Conservation (phyloP, 2,329 filamentous ascomycete species). For the Byssochlamys sp. region DNA sequence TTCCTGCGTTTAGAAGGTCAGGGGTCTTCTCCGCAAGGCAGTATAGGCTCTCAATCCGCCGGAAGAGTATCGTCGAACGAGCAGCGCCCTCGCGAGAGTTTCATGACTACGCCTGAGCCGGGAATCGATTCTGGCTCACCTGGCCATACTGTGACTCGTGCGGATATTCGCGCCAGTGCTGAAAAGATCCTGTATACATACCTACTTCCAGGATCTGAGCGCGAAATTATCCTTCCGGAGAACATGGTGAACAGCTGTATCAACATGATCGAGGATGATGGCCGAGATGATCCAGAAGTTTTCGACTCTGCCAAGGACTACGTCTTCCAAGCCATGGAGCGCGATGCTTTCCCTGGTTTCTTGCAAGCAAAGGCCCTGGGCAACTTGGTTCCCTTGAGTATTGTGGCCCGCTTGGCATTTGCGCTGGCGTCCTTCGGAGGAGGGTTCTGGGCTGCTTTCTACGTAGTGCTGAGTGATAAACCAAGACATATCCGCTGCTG, state of each 20-base stretch:
- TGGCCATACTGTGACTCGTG: slow-evolving; percentile 70
- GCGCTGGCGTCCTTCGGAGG: slow-evolving; percentile 80
- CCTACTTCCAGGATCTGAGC: slow-evolving; percentile 83
- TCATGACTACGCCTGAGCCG: slow-evolving; percentile 52
- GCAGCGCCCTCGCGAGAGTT: slow-evolving; percentile 45
- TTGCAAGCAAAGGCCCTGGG: slow-evolving; percentile 88
- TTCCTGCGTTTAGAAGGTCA: slow-evolving; percentile 60
- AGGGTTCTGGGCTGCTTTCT: slow-evolving; percentile 86
- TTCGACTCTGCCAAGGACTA: slow-evolving; percentile 98
- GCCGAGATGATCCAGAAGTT: slow-evolving; percentile 89
- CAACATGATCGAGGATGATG: slow-evolving; percentile 76
- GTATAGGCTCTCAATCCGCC: slow-evolving; percentile 39
- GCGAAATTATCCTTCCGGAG: slow-evolving; percentile 87
- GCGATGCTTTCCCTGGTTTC: slow-evolving; percentile 97
- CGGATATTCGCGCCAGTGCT: slow-evolving; percentile 83
- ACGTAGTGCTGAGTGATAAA: slow-evolving; percentile 82
- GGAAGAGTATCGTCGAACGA: slow-evolving; percentile 35
- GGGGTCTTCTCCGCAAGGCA: slow-evolving; percentile 45
- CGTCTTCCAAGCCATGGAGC: slow-evolving; percentile 98
- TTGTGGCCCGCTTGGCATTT: slow-evolving; percentile 74
- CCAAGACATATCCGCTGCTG: slow-evolving; percentile 66
- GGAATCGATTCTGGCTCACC: slow-evolving; percentile 70
- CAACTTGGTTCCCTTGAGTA: slow-evolving; percentile 84
- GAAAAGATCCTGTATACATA: slow-evolving; percentile 99
- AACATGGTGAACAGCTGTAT: slow-evolving; percentile 80